Conservation (phyloP, 495 filamentous ascomycete genomes). For the Lepidopterella palustris region DNA sequence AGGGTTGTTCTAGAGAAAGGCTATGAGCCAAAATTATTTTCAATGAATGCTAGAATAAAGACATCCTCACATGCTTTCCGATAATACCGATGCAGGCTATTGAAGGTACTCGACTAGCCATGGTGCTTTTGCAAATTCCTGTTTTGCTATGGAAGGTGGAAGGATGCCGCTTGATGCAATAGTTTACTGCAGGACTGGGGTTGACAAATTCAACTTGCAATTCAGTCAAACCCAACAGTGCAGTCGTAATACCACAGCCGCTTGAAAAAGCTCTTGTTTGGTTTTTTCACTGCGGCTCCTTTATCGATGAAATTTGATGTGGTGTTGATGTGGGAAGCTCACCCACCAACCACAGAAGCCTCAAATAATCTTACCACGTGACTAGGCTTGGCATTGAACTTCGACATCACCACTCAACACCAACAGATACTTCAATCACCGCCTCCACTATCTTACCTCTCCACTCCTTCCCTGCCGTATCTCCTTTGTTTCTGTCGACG, state of each 20-base stretch:
- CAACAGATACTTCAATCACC: conserved; percentile 12
- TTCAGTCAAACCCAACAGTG: neutral
- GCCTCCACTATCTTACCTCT: conserved; percentile 17
- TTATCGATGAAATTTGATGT: neutral
- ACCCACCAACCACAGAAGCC: conserved; percentile 2
- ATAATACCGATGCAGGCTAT: conserved; percentile 93
- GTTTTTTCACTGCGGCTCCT: too few relatives aligned
- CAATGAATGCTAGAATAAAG: neutral
- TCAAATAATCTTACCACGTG: conserved; percentile 1
- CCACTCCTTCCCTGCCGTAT: conserved; percentile 14
- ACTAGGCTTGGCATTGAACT: neutral
- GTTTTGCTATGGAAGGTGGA: neutral
- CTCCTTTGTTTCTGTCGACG: conserved; percentile 28
- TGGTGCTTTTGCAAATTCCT: neutral
- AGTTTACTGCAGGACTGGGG: neutral
- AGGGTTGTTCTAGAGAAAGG: conserved; percentile 73
- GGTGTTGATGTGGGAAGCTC: neutral
- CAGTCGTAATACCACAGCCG: too few relatives aligned
- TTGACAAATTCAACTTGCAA: neutral
- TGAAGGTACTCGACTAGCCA: conserved; percentile 44
- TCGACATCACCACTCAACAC: conserved; percentile 24
- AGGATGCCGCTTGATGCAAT: neutral
- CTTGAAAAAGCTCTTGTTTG: too few relatives aligned
- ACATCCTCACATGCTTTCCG: conserved; percentile 66
- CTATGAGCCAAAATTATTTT: neutral